phyloP scores from a whole-genome alignment of 805 yeast genomes.

The Starmerella geochares region DNA sequence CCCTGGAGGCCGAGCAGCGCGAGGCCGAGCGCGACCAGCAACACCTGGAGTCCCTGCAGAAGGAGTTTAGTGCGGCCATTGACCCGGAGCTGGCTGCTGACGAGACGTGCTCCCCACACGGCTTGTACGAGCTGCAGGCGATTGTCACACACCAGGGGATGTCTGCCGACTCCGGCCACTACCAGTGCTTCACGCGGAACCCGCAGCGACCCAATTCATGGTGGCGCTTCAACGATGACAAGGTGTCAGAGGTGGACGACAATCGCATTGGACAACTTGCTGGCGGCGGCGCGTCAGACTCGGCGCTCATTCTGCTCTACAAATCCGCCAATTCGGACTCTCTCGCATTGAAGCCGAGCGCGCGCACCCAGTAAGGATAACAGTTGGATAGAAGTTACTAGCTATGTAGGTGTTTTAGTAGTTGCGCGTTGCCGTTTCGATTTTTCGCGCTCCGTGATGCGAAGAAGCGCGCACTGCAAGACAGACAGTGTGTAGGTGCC shows the following conservation, averaged over 20 bases:
- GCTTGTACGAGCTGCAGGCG: conserved; percentile 72
- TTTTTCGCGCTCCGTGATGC: too few relatives aligned
- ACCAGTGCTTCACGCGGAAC: conserved; percentile 79
- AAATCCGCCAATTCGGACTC: conserved; percentile 42
- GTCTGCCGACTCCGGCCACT: conserved; percentile 94
- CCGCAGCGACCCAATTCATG: conserved; percentile 54
- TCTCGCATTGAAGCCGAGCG: neutral
- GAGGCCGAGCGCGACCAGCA: conserved; percentile 19
- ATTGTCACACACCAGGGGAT: conserved; percentile 91
- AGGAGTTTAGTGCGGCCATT: conserved; percentile 28
- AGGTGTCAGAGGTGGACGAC: conserved; percentile 63
- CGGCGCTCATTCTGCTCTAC: conserved; percentile 81
- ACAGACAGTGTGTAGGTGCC: too few relatives aligned
- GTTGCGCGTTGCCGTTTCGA: too few relatives aligned
- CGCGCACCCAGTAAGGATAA: neutral
- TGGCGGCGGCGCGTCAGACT: conserved; percentile 96
- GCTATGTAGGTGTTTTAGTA: too few relatives aligned
- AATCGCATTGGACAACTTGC: conserved; percentile 77
- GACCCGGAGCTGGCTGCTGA: conserved; percentile 38
- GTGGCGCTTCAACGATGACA: conserved; percentile 94
- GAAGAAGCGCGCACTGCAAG: too few relatives aligned
- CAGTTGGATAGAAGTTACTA: too few relatives aligned
- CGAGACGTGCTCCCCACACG: conserved; percentile 70
- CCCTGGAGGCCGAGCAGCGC: conserved; percentile 18
- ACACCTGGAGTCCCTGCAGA: conserved; percentile 24